A percentile compares a stretch with the other conserved stretches of the same genome.
Conservation (phyloP, 768 basidiomycete genomes). For the Coprinellus aureogranulatus region DNA sequence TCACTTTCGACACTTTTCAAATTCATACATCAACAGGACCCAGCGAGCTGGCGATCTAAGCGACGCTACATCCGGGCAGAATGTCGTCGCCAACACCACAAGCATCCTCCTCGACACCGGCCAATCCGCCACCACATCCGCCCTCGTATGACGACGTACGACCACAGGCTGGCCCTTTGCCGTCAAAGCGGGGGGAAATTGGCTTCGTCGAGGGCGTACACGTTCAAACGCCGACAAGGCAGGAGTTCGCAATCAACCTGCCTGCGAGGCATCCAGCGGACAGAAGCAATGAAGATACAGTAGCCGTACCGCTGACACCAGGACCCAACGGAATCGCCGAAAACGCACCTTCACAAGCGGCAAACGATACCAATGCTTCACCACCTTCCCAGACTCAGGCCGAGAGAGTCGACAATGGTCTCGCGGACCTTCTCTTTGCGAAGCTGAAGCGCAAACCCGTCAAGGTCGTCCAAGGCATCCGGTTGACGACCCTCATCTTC, state of each 20-base stretch:
- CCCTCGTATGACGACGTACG: constrained; percentile 26
- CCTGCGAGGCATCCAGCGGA: constrained; percentile 57
- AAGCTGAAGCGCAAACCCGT: constrained; percentile 24
- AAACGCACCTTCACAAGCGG: background rate
- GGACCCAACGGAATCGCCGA: background rate
- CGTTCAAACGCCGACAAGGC: constrained; percentile 32
- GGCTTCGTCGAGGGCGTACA: constrained; percentile 51
- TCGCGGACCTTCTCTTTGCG: no score
- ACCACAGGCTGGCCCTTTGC: constrained; percentile 60
- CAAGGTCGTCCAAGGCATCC: constrained; percentile 44
- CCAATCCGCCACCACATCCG: background rate
- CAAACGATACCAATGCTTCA: constrained; percentile 1
- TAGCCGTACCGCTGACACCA: background rate
- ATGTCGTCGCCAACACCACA: constrained; percentile 15
- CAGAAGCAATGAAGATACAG: constrained; percentile 7
- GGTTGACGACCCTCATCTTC: constrained; percentile 39
- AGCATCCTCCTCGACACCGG: background rate
- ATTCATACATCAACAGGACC: background rate
- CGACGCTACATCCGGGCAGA: background rate
- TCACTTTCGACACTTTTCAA: background rate
- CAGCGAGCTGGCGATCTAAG: background rate
- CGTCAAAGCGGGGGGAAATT: constrained; percentile 64
- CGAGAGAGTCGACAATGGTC: no score
- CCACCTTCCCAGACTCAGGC: background rate
- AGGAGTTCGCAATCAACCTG: constrained; percentile 28